Evolutionary conservation across 352 stramenopile species (phyloP).

Genomic region (Pythium guiyangense): DNA sequence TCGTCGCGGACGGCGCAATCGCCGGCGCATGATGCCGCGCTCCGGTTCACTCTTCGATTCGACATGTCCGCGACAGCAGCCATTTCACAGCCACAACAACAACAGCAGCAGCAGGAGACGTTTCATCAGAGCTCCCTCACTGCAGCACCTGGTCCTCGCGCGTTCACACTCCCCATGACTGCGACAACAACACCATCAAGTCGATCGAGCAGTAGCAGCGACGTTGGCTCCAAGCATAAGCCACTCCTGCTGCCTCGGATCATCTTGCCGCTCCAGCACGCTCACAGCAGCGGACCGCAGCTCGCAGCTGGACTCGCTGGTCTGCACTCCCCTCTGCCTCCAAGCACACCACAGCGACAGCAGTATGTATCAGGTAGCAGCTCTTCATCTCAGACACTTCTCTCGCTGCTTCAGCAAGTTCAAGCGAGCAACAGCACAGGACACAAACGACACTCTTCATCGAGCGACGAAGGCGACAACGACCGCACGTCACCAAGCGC

Average conservation of each 20-base stretch:
- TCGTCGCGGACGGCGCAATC: not conserved
- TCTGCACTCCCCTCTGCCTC: not conserved
- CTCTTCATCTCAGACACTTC: conserved; percentile 2
- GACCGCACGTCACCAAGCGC: not conserved
- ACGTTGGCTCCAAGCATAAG: not conserved
- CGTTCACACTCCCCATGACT: not conserved
- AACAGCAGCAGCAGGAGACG: not conserved
- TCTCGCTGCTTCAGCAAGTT: conserved; percentile 2
- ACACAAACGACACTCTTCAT: conserved; percentile 5
- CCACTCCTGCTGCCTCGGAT: conserved; percentile 8
- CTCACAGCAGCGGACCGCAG: not conserved
- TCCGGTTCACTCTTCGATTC: not conserved
- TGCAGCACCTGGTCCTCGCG: not conserved
- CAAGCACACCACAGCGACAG: not conserved
- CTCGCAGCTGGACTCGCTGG: not conserved
- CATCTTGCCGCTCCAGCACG: conserved; percentile 6
- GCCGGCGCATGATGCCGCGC: not conserved
- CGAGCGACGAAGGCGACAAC: conserved; percentile 1
- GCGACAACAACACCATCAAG: not conserved
- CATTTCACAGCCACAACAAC: not conserved
- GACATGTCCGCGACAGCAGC: not conserved
- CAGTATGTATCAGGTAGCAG: not conserved
- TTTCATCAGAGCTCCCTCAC: not conserved
- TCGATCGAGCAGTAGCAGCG: not conserved
- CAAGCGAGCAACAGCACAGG: not conserved